Conservation (phyloP, 2,329 filamentous ascomycete species). For the Alternaria hordeiaustralica region DNA sequence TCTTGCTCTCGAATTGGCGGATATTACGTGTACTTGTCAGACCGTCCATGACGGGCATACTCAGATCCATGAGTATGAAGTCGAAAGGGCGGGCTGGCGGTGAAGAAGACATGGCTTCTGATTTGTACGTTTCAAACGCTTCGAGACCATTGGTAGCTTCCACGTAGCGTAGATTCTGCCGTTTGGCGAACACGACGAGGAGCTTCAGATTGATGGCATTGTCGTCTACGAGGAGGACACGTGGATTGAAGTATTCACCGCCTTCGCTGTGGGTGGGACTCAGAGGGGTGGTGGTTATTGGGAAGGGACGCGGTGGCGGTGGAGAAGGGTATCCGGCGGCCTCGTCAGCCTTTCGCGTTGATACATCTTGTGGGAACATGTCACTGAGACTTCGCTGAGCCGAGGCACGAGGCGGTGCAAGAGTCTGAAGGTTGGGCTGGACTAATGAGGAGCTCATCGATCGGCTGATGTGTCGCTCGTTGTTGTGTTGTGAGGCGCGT, state of each 20-base stretch:
- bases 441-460: constrained; percentile 19
- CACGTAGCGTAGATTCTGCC: constrained; percentile 33
- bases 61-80: constrained; percentile 45
- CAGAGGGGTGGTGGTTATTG: constrained; percentile 24
- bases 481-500: constrained; percentile 20
- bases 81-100: constrained; percentile 35
- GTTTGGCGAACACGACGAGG: constrained; percentile 52
- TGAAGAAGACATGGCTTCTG: constrained; percentile 17
- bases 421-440: constrained; percentile 10
- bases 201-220: constrained; percentile 46
- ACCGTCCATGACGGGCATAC: constrained; percentile 48
- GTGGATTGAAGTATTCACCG: constrained; percentile 37
- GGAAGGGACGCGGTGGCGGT: constrained; percentile 19
- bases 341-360: not conserved
- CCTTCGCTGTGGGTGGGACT: constrained; percentile 21
- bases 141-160: constrained; percentile 44
- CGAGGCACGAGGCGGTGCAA: constrained; percentile 16
- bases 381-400: constrained; percentile 36
- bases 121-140: constrained; percentile 36
- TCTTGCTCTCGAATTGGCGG: constrained; percentile 34
- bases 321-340: constrained; percentile 12
- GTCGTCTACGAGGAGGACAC: constrained; percentile 44
- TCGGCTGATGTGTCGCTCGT: constrained; percentile 24
- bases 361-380: constrained; percentile 14
- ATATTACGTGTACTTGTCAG: constrained; percentile 46